Base-by-base conservation (phyloP, 176 grass and related monocot species). In the Lolium multiflorum region DNA sequence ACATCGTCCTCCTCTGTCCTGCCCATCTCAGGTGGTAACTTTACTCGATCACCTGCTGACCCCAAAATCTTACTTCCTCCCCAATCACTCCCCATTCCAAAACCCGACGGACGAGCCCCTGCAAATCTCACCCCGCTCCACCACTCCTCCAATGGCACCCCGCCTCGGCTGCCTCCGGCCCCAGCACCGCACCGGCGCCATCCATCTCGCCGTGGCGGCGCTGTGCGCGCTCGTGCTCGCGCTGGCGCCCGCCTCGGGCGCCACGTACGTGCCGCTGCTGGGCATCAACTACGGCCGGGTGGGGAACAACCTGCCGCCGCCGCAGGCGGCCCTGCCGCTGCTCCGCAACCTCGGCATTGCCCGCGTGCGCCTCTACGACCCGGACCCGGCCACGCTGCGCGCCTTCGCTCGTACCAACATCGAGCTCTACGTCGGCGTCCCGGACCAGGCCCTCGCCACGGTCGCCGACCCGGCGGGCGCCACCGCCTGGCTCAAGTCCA, bases 221-320 rank as follows among this genome's bases (percentile, higher is more conserved):
- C 51, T 94, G 18, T 84, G 85, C 56, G 14, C 52, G 48, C 47
- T 74, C 21, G 28, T 79, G 38, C 47, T 91, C 5, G 20, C 57
- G 13, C 11, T 73, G 20, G 58, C 68, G 12, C 67, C 79, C 16
- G 21, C 22, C 20, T 83, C 76, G 20, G 82, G 48, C 20, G 92
- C 90, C 43, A 94, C 83, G 2, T 89, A 87, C 15, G 55, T 77
- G 38, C 79, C 92, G 66, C 78, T 97, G 0, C 25, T 95, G 69
- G 92, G 95, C 5, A 93, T 97, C 81, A 94, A 93, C 95, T 97
- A 97, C 89, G 95, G 92, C 28, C 92, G 92, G 48, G 78, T 94
- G 6, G 95, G 88, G 43, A 84, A 69, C 82, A 87, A 97, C 87
- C 91, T 97, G 10, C 95, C 87, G 58, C 72, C 89, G 38, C 95